Evolutionary conservation across 225 moss, liverwort and hornwort species (phyloP).

Genomic region (Rhytidiadelphus loreus): DNA sequence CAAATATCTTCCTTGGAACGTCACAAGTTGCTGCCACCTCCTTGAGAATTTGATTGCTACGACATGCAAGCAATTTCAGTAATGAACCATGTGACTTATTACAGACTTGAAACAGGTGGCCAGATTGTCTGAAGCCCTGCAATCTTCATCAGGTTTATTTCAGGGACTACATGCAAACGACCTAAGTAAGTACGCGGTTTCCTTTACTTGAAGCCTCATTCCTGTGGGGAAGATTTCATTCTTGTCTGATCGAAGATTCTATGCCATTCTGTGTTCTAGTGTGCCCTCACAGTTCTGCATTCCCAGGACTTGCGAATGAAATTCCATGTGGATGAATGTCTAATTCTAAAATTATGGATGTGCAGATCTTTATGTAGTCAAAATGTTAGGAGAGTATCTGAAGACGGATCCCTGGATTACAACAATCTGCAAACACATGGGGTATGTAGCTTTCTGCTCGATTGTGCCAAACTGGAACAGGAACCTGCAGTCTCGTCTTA

Average conservation of each 20-base stretch:
- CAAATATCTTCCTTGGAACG: neutral
- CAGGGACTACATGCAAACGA: slow-evolving; percentile 17
- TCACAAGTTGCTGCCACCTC: neutral
- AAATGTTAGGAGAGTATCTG: slow-evolving; percentile 42
- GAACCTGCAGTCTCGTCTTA: neutral
- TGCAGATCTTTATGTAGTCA: slow-evolving; percentile 29
- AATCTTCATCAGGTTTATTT: slow-evolving; percentile 14
- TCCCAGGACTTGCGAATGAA: neutral
- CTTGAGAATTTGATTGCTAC: neutral
- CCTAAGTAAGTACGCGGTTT: slow-evolving; percentile 15
- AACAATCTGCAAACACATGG: slow-evolving; percentile 25
- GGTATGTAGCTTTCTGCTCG: slow-evolving; percentile 8
- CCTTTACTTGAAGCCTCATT: neutral
- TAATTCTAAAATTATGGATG: neutral
- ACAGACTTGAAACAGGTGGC: slow-evolving; percentile 28
- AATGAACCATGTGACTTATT: slow-evolving; percentile 1
- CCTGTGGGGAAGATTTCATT: neutral
- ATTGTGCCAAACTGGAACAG: neutral
- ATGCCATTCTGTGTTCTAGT: neutral
- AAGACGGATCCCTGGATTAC: slow-evolving; percentile 32
- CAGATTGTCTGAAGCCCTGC: slow-evolving; percentile 32
- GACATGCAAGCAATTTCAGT: neutral
- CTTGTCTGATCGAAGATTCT: neutral
- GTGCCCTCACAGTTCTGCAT: neutral
- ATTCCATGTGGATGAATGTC: neutral